Evolutionary conservation across 2,329 filamentous ascomycete species (phyloP).

Genomic region (Fusarium nygamai): DNA sequence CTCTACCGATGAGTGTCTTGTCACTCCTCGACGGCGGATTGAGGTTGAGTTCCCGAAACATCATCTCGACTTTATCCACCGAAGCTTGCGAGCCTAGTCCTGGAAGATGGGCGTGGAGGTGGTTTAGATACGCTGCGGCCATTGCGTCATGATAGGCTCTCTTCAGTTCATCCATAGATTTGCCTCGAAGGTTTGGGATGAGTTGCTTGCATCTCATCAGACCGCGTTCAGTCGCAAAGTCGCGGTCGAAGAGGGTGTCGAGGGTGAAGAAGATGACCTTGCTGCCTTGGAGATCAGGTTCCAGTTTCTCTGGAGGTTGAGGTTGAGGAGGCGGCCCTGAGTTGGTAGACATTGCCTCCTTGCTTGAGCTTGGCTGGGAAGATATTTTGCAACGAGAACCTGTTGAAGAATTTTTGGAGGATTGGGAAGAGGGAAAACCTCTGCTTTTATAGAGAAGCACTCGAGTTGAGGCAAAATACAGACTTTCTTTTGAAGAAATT

Average conservation of each 20-base stretch:
- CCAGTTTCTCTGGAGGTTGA: not conserved
- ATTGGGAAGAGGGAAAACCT: fast-evolving
- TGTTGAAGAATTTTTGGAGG: not conserved
- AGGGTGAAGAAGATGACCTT: not conserved
- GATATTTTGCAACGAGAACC: no score
- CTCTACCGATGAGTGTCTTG: fast-evolving
- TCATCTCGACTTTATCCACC: not conserved
- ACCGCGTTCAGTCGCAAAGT: not conserved
- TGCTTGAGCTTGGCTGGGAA: not conserved
- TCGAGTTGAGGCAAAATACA: fast-evolving
- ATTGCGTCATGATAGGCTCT: not conserved
- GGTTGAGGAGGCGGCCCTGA: fast-evolving
- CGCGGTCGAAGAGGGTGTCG: not conserved
- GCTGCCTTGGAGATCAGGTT: fast-evolving
- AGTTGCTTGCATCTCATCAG: not conserved
- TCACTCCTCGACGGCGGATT: fast-evolving
- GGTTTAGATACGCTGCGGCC: not conserved
- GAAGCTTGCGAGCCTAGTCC: fast-evolving
- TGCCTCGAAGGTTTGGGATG: not conserved
- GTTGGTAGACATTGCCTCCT: not conserved
- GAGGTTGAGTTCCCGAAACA: not conserved
- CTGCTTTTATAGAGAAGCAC: not conserved
- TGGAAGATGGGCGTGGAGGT: not conserved
- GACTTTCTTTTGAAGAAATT: not conserved
- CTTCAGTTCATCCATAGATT: not conserved